Evolutionary conservation across 768 basidiomycete species (phyloP).

Genomic region (Mycena crocata): DNA sequence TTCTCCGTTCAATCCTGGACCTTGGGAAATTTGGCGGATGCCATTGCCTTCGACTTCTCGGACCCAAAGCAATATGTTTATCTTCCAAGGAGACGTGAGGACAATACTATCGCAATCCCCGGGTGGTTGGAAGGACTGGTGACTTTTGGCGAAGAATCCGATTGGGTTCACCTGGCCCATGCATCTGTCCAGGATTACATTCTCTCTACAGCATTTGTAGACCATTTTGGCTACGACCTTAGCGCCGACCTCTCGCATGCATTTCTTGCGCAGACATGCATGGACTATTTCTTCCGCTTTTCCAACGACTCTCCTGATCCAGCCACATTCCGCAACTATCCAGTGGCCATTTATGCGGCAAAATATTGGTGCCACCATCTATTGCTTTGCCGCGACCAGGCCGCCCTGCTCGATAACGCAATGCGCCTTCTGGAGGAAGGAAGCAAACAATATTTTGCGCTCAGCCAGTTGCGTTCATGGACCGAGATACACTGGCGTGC

Average conservation of each 20-base stretch:
- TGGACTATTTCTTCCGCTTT: neutral
- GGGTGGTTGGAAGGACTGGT: neutral
- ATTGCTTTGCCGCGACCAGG: neutral
- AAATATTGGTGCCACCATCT: neutral
- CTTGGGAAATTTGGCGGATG: neutral
- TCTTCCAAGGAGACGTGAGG: neutral
- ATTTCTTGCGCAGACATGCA: conserved; percentile 1
- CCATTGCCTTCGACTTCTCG: neutral
- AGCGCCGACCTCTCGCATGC: neutral
- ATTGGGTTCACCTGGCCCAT: neutral
- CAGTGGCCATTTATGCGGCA: neutral
- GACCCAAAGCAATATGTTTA: neutral
- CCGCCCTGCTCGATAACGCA: neutral
- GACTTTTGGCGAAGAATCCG: neutral
- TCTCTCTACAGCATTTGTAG: neutral
- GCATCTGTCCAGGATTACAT: conserved; percentile 6
- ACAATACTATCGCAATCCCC: neutral
- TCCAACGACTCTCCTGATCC: neutral
- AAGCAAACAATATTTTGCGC: neutral
- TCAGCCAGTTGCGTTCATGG: neutral
- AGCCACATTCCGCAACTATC: neutral
- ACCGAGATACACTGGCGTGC: neutral
- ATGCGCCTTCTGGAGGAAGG: neutral
- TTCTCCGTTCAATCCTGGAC: neutral
- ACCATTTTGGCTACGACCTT: neutral